Evolutionary conservation across 1,139 yeast species (phyloP), one percentile per base, ranked within the genome.

Genomic region (Zygoascus hellenicus): DNA sequence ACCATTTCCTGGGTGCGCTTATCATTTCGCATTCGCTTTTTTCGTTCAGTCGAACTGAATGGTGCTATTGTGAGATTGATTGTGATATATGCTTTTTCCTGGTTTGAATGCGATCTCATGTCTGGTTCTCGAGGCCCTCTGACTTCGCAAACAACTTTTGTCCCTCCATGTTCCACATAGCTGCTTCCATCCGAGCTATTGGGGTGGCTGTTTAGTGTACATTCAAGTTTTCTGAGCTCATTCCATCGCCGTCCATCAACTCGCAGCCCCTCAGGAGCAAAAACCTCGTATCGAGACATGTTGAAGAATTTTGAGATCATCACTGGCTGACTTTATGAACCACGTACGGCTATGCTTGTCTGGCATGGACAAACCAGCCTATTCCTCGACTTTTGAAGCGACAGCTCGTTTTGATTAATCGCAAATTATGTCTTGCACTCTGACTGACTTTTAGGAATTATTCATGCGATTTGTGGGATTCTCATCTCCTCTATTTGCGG

Each of bases 171-270:
- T 65, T 90, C 95, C 16, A 92, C 81, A 58, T 83, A 85, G 1
- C 97, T 81, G 1, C 97, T 89, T 4, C 98, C 98, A 65, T 92
- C 97, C 2, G 92, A 77, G 1, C 95, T 78, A 58, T 76, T 79
- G 9, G 96, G 90, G 60, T 90, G 97, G 1, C 97, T 88, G 59
- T 88, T 87, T 51, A 87, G 79, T 29, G 80, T 77, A 60, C 96
- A 86, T 38, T 79, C 80, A 59, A 92, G 87, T 36, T 82, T 75
- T 47, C 97, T 80, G 43, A 90, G 72, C 64, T 92, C 97, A 59
- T 90, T 88, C 92, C 95, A 89, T 57, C 98, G 75, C 61, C 98
- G 78, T 3, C 98, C 98, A 60, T 92, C 97, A 45, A 84, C 72
- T 56, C 97, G 75, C 43, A 92, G 74, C 3, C 97, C 98, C 65